These are phyloP conservation scores for Ganoderma lingzhi DNA, from an alignment of 1,284 basidiomycete genomes.

Conservation along the genomic window DNA sequence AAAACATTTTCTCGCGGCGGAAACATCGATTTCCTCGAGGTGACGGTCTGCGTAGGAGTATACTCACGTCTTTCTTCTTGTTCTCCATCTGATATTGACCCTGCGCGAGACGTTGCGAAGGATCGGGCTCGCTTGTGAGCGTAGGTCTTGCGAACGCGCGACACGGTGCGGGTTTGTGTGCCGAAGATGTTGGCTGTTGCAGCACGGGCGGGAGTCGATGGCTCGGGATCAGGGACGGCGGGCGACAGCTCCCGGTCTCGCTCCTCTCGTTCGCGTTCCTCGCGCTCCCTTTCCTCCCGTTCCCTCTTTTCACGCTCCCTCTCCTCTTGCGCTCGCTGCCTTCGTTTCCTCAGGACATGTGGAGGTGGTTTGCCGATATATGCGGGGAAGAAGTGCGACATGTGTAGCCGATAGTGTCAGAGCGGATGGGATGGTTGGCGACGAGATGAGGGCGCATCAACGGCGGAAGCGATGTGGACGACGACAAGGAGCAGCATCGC, in stretches of 20 bases:
- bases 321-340: background rate
- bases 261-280: background rate
- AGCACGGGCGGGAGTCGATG: constrained; percentile 7
- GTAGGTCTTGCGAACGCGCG: constrained; percentile 26
- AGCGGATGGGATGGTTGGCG: background rate
- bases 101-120: constrained; percentile 14
- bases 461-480: background rate
- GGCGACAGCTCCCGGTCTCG: constrained; percentile 16
- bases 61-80: background rate
- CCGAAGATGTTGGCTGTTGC: constrained; percentile 19
- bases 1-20: too few relatives aligned
- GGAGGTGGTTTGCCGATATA: constrained; percentile 21
- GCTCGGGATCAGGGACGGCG: constrained; percentile 22
- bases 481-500: background rate
- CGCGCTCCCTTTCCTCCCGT: background rate
- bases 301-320: background rate
- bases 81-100: constrained; percentile 7
- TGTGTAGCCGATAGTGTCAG: background rate
- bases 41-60: background rate
- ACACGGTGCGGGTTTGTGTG: constrained; percentile 12
- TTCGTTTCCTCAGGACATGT: constrained; percentile 3
- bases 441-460: background rate
- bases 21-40: too few relatives aligned
- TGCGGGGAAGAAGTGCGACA: constrained; percentile 4
- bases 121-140: constrained; percentile 26